Evolutionary conservation across 2,329 filamentous ascomycete species (phyloP), one percentile per base, ranked within the genome.

Genomic region (Tolypocladium endophyticum): DNA sequence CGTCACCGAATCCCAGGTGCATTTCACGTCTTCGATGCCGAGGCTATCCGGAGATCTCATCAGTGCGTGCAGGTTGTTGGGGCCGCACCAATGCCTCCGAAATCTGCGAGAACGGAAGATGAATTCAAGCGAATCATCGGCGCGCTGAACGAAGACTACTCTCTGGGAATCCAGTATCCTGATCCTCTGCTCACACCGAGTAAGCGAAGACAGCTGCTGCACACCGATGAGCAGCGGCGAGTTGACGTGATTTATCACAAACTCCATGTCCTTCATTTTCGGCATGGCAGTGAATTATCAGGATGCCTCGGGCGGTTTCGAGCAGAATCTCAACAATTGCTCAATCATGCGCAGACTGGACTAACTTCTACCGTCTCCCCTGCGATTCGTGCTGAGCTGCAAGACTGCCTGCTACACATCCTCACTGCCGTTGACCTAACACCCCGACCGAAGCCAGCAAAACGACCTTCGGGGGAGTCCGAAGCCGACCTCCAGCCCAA

Each of bases 111-210:
- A 25, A 39, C 56, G 0, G 50, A 39, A 0, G 59, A 60, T 8
- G 64, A 64, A 50, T 64, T 72, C 18, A 57, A 65, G 35, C 62
- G 64, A 36, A 65, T 61, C 14, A 66, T 72, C 25, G 60, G 64
- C 30, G 64, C 64, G 0, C 62, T 72, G 30, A 72, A 68, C 55
- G 59, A 59, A 35, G 63, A 66, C 39, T 72, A 67, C 55, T 61
- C 60, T 12, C 63, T 73, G 4, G 59, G 63, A 18, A 66, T 72
- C 18, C 52, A 59, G 23, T 60, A 64, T 23, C 67, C 67, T 3
- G 65, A 68, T 57, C 55, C 61, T 8, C 64, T 57, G 2, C 58
- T 68, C n/a, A 68, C 68, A 33, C 70, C 68, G n/a, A 65, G 61
- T 52, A 66, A 66, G 56, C 63, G 61, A 25, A 64, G 61, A 35